Evolutionary conservation across 2,329 filamentous ascomycete genomes (phyloP), one percentile per base, ranked within the genome.

Genomic region (Alternaria incomplexa): DNA sequence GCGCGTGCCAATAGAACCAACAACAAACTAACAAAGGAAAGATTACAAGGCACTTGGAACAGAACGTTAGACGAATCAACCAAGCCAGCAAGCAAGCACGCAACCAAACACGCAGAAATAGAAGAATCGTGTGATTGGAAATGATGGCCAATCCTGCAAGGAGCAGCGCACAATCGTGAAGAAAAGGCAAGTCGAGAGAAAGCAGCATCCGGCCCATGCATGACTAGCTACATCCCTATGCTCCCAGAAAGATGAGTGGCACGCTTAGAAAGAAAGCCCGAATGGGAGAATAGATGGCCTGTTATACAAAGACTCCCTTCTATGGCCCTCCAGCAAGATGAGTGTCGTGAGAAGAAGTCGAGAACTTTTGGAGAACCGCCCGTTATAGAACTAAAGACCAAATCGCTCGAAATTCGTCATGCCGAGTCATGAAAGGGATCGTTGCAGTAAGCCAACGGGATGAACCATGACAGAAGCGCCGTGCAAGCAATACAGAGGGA

Each of bases 351-450:
- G 75, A 76, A 74, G 74, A 77, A 74, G 68, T 70, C 68, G 67
- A 71, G 66, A 79, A 79, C 76, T 79, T 79, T 80, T 80, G 68
- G 68, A 71, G 66, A 77, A 77, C 76, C 75, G 66, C 75, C 75
- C 73, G 74, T 71, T 69, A 67, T 62, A 74, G 74, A 78, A 61
- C 58, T 62, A 62, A 71, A 67, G 72, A 79, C 77, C 76, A 77
- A 73, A 75, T 74, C 70, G 72, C 71, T 75, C 69, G 69, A 78
- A 70, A 75, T 72, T 79, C 77, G 71, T 79, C 71, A 77, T 73
- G 69, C 71, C 76, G 72, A 75, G 69, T 77, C 77, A 71, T 79
- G 71, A 77, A 73, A 73, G 65, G 70, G 66, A 70, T 78, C 76
- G 73, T 79, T 73, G 75, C 72, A 71, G 55, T 67, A 78, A 60